phyloP scores from a whole-genome alignment of 1,284 basidiomycete genomes.

The Baeospora myosura region DNA sequence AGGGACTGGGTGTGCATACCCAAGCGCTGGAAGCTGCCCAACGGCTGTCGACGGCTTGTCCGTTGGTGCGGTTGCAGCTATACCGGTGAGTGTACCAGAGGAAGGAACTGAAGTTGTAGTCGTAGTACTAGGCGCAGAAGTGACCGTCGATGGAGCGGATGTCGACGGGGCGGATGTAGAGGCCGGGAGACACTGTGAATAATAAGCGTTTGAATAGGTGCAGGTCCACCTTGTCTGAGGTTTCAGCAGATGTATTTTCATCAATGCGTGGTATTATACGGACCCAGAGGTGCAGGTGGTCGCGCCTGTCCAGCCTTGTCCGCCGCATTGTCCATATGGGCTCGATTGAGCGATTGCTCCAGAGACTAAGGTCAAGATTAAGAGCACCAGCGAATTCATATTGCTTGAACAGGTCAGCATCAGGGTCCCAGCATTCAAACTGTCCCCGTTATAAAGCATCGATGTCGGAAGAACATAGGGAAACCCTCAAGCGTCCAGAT shows the following conservation, averaged over 20 bases:
- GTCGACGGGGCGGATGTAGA: conserved; percentile 13
- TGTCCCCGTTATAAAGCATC: too few species aligned
- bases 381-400: too few species aligned
- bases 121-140: conserved; percentile 5
- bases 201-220: conserved; percentile 22
- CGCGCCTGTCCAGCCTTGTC: conserved; percentile 24
- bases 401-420: too few species aligned
- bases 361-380: too few species aligned
- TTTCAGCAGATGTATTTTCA: conserved; percentile 1
- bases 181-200: conserved; percentile 29
- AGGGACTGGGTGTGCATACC: conserved; percentile 16
- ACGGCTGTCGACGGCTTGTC: conserved; percentile 22
- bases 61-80: conserved; percentile 20
- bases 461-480: too few species aligned
- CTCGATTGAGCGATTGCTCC: conserved; percentile 18
- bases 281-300: conserved; percentile 27
- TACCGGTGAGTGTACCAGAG: conserved; percentile 7
- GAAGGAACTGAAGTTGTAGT: not conserved
- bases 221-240: conserved; percentile 23
- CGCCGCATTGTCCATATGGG: conserved; percentile 29
- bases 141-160: conserved; percentile 10
- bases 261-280: not conserved
- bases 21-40: conserved; percentile 29
- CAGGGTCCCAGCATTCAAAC: too few species aligned
- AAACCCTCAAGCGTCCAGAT: too few species aligned